Base-by-base conservation (phyloP, 176 grass and related monocot genomes). In the Juncus inflexus region DNA sequence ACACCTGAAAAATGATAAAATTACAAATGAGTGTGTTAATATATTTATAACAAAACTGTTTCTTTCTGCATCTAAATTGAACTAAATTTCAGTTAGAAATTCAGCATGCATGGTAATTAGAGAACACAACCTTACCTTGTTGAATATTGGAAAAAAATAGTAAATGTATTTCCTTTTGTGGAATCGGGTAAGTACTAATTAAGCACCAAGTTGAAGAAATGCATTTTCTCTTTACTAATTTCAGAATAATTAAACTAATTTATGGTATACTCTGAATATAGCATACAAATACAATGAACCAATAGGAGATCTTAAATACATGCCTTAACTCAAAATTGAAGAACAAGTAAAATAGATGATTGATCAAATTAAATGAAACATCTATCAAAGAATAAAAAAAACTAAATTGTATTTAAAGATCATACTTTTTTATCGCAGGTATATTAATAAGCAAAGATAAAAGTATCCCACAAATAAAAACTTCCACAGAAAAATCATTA, bases 1-100 rank as follows among this genome's bases (percentile, higher is more conserved):
- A 65, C 84, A 99, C 72, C 94, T 99, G 58, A 40, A 9, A 76
- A 81, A 90, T 15, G 52, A 36, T 40, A 66, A 61, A 54, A 78
- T 28, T 12, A 57, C 39, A 78, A 40, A 37, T 40, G 14, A 42
- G 37, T 28, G 12, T 10, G 42, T 45, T 41, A 60, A 43, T 40
- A 19, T 10, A 16, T 71, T 60, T 59, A 37, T 71, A 15, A 60
- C 37, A 57, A 58, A 41, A 35, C 6, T 58, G 40, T 76, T 28
- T 47, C 35, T 9, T 69, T 55, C 58, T 50, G n/a, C 6, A 40
- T 49, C 42, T 74, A 51, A 7, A 9, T 51, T 50, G 39, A 14
- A 42, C 43, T n/a, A 40, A 56, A 50, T 50, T 9, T 76, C 37
- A 78, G 5, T 52, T 15, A 61, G 40, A 15, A 35, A 49, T 52